Conservation (phyloP, 345 rosid genomes). For the Gossypium arboreum region DNA sequence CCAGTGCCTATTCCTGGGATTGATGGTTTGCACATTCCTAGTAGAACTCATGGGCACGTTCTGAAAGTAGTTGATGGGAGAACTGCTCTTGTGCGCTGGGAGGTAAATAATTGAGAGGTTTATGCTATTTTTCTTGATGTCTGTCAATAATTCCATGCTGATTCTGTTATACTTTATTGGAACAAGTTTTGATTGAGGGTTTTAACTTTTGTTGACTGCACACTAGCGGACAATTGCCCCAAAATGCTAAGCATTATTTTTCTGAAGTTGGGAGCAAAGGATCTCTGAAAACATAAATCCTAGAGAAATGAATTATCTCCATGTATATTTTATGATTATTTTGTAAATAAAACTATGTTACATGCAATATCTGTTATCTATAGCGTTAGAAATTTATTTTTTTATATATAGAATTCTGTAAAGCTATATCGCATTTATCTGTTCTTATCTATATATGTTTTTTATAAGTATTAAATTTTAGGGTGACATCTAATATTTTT, state of each 20-base stretch:
- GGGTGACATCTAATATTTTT: background rate
- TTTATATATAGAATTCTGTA: background rate
- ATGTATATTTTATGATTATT: background rate
- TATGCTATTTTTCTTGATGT: background rate
- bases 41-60: slow-evolving; percentile 68
- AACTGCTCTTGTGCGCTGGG: slow-evolving; percentile 92
- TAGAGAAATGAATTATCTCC: background rate
- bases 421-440: background rate
- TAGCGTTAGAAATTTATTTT: background rate
- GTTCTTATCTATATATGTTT: background rate
- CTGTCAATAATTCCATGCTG: slow-evolving; percentile 7
- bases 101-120: slow-evolving; percentile 41
- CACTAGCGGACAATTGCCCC: background rate
- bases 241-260: background rate
- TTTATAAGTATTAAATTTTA: background rate
- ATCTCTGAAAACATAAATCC: background rate
- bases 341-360: background rate
- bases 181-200: slow-evolving; percentile 7
- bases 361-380: background rate
- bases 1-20: slow-evolving; percentile 70
- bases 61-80: slow-evolving; percentile 52
- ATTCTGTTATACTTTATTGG: slow-evolving; percentile 8
- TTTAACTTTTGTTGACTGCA: background rate
- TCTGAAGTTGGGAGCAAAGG: background rate
- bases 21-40: slow-evolving; percentile 75